These are phyloP conservation scores for Kodamaea arcana DNA, from an alignment of 1,139 yeast genomes.

Conservation along the genomic window DNA sequence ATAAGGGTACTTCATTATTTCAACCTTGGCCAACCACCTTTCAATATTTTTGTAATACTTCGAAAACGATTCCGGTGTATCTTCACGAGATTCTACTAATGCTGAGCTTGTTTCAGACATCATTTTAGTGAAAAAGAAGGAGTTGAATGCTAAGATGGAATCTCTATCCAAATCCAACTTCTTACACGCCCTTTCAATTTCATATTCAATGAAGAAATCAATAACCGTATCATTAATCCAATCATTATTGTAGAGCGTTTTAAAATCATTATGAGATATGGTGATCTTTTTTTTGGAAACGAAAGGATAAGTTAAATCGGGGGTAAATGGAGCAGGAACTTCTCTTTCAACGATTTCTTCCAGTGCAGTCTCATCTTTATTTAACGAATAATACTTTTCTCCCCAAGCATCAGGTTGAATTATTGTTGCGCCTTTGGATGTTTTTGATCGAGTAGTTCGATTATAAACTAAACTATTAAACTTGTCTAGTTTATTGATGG, in stretches of 20 bases:
- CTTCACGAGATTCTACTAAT: not conserved
- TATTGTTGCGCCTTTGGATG: conserved; percentile 1
- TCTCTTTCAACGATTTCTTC: conserved; percentile 8
- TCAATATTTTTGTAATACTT: conserved; percentile 61
- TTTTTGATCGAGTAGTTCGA: conserved; percentile 1
- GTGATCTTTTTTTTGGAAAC: conserved; percentile 45
- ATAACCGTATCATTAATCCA: conserved; percentile 77
- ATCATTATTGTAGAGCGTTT: conserved; percentile 61
- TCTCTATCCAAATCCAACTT: conserved; percentile 12
- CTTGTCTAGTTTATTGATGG: not conserved
- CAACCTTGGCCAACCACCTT: conserved; percentile 75
- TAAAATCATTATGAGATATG: conserved; percentile 58
- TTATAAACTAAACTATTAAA: not conserved
- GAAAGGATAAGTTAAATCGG: conserved; percentile 50
- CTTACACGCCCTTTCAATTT: conserved; percentile 39
- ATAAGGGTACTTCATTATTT: conserved; percentile 56
- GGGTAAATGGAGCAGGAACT: conserved; percentile 33
- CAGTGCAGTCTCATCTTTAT: not conserved
- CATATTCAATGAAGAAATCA: conserved; percentile 65
- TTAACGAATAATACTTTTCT: not conserved
- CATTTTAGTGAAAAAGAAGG: conserved; percentile 77
- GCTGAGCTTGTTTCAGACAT: conserved; percentile 25
- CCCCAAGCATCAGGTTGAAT: conserved; percentile 2
- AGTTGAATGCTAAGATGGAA: conserved; percentile 62
- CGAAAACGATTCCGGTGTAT: conserved; percentile 5